Conservation (phyloP, 768 basidiomycete genomes). For the Tylopilus intermedius region DNA sequence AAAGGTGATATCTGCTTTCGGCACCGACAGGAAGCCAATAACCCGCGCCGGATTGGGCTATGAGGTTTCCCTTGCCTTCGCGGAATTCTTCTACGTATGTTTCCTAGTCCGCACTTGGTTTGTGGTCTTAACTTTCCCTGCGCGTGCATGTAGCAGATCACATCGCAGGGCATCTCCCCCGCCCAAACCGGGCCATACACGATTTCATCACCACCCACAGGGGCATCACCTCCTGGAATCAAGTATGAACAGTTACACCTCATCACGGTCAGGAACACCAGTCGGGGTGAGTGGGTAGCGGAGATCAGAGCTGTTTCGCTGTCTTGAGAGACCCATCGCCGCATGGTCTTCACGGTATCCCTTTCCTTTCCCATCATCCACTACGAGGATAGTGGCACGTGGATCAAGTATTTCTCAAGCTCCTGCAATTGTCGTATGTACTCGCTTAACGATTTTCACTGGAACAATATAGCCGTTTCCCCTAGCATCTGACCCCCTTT, state of each 20-base stretch:
- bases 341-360: not conserved
- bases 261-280: slow-evolving; percentile 25
- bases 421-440: slow-evolving; percentile 1
- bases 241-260: slow-evolving; percentile 22
- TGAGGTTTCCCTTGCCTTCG: slow-evolving; percentile 27
- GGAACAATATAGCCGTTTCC: slow-evolving; percentile 3
- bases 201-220: slow-evolving; percentile 10
- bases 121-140: not conserved
- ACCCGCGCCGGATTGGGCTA: slow-evolving; percentile 25
- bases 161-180: slow-evolving; percentile 8
- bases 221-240: slow-evolving; percentile 16
- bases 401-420: not conserved
- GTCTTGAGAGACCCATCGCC: slow-evolving; percentile 6
- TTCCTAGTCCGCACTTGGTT: not conserved
- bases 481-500: not conserved
- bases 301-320: slow-evolving; percentile 21
- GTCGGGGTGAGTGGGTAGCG: slow-evolving; percentile 25
- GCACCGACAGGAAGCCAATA: slow-evolving; percentile 13
- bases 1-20: slow-evolving; percentile 23
- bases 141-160: slow-evolving; percentile 15
- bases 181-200: slow-evolving; percentile 17
- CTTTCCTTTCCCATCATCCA: not conserved
- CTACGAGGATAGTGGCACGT: slow-evolving; percentile 5
- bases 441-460: not conserved
- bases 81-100: slow-evolving; percentile 29